Evolutionary conservation across 108 stramenopile species (phyloP).

Genomic region (Cylindrotheca closterium): DNA sequence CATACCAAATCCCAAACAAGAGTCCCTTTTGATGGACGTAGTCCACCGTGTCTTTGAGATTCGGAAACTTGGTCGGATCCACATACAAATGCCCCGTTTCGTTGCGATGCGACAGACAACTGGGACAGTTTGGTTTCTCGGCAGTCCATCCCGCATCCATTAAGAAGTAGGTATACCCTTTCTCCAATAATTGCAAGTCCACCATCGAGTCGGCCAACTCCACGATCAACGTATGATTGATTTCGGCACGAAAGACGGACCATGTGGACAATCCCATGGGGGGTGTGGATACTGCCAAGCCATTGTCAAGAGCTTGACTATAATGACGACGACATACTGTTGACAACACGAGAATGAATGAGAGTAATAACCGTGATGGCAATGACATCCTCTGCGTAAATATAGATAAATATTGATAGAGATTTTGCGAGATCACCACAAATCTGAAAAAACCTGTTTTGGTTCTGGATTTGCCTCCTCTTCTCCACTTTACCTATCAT

Average conservation of each 20-base stretch:
- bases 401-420: not conserved
- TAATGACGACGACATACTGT: not conserved
- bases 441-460: not conserved
- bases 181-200: not conserved
- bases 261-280: constrained; percentile 72
- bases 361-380: not conserved
- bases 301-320: not conserved
- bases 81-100: not conserved
- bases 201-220: constrained; percentile 1
- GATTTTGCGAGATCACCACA: not conserved
- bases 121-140: not conserved
- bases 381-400: too few relatives aligned
- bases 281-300: constrained; percentile 54
- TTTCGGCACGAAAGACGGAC: constrained; percentile 41
- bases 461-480: too few relatives aligned
- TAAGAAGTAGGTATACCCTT: not conserved
- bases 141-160: constrained; percentile 5
- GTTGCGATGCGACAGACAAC: not conserved
- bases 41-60: constrained; percentile 1
- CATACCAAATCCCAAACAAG: constrained; percentile 6
- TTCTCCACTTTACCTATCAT: too few relatives aligned
- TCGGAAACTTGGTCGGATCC: constrained; percentile 1
- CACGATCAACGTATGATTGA: constrained; percentile 1
- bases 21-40: not conserved
- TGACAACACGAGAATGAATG: not conserved